Conservation (phyloP, 192 early-diverging fungal species). For the Lobosporangium transversale region DNA sequence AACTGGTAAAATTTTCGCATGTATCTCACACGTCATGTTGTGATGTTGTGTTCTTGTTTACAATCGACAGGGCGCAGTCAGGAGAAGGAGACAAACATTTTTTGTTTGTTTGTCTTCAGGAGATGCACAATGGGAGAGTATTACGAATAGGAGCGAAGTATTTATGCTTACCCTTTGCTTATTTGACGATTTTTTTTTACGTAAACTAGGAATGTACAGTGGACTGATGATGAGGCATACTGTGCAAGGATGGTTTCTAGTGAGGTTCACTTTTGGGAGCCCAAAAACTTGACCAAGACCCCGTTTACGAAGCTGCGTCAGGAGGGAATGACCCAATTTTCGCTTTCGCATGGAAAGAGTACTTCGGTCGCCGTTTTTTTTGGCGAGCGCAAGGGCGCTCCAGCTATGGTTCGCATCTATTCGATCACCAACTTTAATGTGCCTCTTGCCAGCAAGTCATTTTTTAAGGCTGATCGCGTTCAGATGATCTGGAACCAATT, state of each 20-base stretch:
- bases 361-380: conserved; percentile 91
- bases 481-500: conserved; percentile 94
- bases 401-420: conserved; percentile 90
- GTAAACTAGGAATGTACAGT: conserved; percentile 82
- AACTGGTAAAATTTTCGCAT: conserved; percentile 61
- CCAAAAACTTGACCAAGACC: conserved; percentile 68
- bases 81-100: neutral
- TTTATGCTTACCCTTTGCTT: neutral
- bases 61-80: conserved; percentile 7
- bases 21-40: neutral
- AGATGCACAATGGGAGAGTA: neutral
- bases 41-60: neutral
- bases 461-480: conserved; percentile 94
- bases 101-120: neutral
- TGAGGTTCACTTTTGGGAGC: conserved; percentile 90
- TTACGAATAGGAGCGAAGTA: neutral
- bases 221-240: conserved; percentile 91
- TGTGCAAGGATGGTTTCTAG: conserved; percentile 87
- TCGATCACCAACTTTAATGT: conserved; percentile 76
- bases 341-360: conserved; percentile 87
- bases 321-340: conserved; percentile 85
- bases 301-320: conserved; percentile 67
- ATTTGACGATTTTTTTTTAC: neutral
- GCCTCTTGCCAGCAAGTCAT: conserved; percentile 88
- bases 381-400: conserved; percentile 83